Evolutionary conservation across 2,329 filamentous ascomycete genomes (phyloP), one percentile per base, ranked within the genome.

Genomic region (Diaporthe sp.): DNA sequence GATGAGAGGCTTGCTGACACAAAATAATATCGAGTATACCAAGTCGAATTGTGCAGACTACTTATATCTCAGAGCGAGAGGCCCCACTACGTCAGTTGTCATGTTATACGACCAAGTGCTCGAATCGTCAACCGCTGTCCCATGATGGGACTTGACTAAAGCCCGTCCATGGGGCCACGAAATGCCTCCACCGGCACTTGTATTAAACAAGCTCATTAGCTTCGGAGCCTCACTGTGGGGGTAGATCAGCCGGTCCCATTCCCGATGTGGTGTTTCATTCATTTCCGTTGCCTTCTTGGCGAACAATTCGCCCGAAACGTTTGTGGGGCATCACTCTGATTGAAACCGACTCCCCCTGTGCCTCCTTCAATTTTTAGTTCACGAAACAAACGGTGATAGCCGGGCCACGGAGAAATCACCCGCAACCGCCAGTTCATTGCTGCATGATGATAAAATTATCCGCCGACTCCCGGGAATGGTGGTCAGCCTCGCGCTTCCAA

Each of bases 201-300:
- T 49, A 68, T 51, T 39, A 68, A 68, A 68, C 62, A 68, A 68
- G 46, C 46, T 68, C 62, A 68, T 68, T 68, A 68, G 62, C 46
- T 53, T 53, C 62, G 12, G 44, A 68, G 46, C 62, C 46, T 68
- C 31, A 39, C 53, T 68, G 62, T 68, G 62, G 62, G 31, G 46
- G 2, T 53, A 4, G 62, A 68, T 68, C 62, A 53, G 46, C 62
- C 62, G 62, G 22, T 53, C 22, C 28, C 10, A 68, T 68, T 68
- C 62, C 62, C 31, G 8, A 68, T 53, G 42, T 39, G 62, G 62
- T 53, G 62, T 39, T 53, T 68, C 31, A 39, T 28, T 68, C 62
- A 68, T 68, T 68, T 68, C 62, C 62, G 62, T 28, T 13, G 44
- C 17, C 12, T 51, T 5, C 46, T 53, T 68, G 62, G 62, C 62